Base-by-base conservation (phyloP, 2,329 filamentous ascomycete genomes). In the Claviceps sp. region DNA sequence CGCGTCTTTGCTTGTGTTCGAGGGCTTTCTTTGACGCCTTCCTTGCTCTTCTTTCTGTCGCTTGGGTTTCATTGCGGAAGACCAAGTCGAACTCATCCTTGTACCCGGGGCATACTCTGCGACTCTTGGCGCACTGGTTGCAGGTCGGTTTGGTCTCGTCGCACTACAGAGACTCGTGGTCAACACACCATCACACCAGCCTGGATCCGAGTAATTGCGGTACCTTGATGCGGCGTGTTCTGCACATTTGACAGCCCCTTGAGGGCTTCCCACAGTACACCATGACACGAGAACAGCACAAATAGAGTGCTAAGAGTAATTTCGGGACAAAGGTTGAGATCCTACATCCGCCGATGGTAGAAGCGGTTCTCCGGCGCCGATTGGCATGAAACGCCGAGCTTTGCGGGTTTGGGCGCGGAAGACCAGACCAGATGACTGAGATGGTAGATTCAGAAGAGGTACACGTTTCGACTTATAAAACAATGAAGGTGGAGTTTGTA, bases 141-240 rank as follows among this genome's bases (percentile, higher is more conserved):
- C 82, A 85, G 5, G 76, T 79, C 9, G 82, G 82, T 56, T 79
- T 82, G 41, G 74, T 78, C 64, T 85, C 81, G 63, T 85, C 82
- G 63, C 82, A 85, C 81, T 85, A 58, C 18, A 36, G 5, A 5
- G 18, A 16, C 13, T 14, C 47, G 34, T 16, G 42, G 48, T 52
- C 34, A 54, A 47, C 30, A 34, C 6, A 20, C 8, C 14, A 8
- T 14, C n/a, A 47, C 38, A 6, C 30, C 20, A 5, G 45, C 18
- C 18, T 16, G n/a, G 26, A 26, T 22, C 30, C 9, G 14, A 47
- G 26, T 20, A 11, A 13, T 20, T 30, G 40, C 2, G 46, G 18
- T 72, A 85, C 84, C 76, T 87, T 87, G 63, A 88, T 87, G 59
- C 84, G 76, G 57, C 84, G 75, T 38, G 77, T 84, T 63, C 84